phyloP scores from a whole-genome alignment of 495 filamentous ascomycete species.

The Neurospora discreta region DNA sequence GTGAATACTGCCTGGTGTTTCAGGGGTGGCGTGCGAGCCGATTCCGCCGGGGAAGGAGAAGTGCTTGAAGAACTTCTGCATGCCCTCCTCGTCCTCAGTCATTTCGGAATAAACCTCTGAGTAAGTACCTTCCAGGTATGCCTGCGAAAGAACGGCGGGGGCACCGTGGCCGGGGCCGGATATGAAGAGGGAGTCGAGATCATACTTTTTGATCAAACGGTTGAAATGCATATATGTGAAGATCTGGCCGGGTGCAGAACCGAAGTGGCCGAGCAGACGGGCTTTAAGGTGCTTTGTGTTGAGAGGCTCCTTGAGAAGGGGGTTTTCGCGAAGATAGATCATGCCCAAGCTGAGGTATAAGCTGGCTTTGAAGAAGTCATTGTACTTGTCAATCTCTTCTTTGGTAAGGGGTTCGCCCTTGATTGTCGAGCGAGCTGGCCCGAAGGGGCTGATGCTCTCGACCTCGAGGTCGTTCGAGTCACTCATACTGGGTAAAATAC shows the following conservation, averaged over 20 bases:
- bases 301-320: slow-evolving; percentile 52
- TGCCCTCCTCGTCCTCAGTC: slow-evolving; percentile 49
- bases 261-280: slow-evolving; percentile 63
- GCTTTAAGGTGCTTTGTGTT: slow-evolving; percentile 53
- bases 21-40: slow-evolving; percentile 60
- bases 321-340: slow-evolving; percentile 61
- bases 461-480: slow-evolving; percentile 21
- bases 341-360: slow-evolving; percentile 64
- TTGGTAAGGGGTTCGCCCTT: slow-evolving; percentile 43
- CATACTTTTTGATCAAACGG: slow-evolving; percentile 63
- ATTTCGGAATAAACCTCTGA: slow-evolving; percentile 60
- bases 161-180: slow-evolving; percentile 66
- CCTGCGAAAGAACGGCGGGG: slow-evolving; percentile 55
- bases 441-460: slow-evolving; percentile 50
- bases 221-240: slow-evolving; percentile 74
- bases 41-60: slow-evolving; percentile 70
- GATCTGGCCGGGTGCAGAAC: slow-evolving; percentile 59
- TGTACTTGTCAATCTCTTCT: slow-evolving; percentile 54
- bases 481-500: slow-evolving; percentile 17
- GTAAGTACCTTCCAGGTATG: slow-evolving; percentile 67
- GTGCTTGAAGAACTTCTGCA: slow-evolving; percentile 64
- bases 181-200: slow-evolving; percentile 56
- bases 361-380: slow-evolving; percentile 57
- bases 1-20: slow-evolving; percentile 62
- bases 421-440: slow-evolving; percentile 53